A percentile compares a stretch with the other conserved stretches of the same genome.
Conservation (phyloP, 192 early-diverging fungal species). For the Funneliformis mosseae region DNA sequence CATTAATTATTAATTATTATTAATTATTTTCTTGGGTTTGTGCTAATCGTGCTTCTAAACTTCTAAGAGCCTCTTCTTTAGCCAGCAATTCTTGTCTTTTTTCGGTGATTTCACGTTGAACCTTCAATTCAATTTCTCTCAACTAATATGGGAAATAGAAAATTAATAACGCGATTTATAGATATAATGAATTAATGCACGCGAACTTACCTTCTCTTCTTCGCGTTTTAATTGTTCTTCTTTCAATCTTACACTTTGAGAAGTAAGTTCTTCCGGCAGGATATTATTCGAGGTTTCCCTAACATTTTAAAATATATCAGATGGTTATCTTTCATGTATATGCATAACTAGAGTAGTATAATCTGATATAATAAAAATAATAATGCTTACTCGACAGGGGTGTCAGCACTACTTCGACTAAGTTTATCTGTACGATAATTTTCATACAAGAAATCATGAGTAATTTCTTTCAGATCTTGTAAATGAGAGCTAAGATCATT, state of each 20-base stretch:
- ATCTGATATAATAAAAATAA: too few relatives aligned
- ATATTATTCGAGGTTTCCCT: neutral
- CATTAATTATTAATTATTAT: too few relatives aligned
- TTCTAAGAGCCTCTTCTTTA: constrained; percentile 59
- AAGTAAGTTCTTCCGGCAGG: constrained; percentile 28
- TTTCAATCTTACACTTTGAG: constrained; percentile 45
- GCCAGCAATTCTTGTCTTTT: constrained; percentile 58
- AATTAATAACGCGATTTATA: too few relatives aligned
- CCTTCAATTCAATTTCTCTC: constrained; percentile 54
- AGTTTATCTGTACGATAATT: constrained; percentile 95
- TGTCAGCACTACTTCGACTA: constrained; percentile 46
- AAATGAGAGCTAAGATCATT: constrained; percentile 82
- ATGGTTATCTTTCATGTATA: too few relatives aligned
- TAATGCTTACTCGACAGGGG: constrained; percentile 41
- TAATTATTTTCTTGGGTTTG: constrained; percentile 36
- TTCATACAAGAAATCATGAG: constrained; percentile 94
- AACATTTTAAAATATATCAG: neutral
- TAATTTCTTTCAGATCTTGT: constrained; percentile 96
- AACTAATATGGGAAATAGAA: constrained; percentile 33
- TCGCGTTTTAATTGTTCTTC: constrained; percentile 59
- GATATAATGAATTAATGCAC: too few relatives aligned
- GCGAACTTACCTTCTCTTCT: constrained; percentile 47
- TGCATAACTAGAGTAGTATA: too few relatives aligned
- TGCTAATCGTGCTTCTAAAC: constrained; percentile 50
- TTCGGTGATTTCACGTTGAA: constrained; percentile 57